Percentiles rank a stretch among this genome's conserved stretches.
Conservation (phyloP, 495 filamentous ascomycete genomes). For the Annulohypoxylon nitens region DNA sequence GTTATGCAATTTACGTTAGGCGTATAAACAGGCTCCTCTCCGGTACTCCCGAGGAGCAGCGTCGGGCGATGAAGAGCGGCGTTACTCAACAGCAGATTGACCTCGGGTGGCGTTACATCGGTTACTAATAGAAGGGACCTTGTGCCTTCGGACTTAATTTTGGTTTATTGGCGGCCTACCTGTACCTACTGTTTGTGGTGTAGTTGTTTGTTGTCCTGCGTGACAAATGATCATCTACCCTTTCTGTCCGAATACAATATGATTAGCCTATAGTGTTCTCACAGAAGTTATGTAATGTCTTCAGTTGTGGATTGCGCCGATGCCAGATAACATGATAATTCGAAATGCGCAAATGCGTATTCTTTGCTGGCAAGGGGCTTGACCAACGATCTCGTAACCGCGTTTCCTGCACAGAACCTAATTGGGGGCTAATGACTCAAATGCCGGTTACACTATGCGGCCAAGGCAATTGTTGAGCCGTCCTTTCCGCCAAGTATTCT, state of each 20-base stretch:
- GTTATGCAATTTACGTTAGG: conserved; percentile 1
- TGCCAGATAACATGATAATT: not conserved
- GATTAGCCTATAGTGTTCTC: too few species aligned
- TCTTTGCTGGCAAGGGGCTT: not conserved
- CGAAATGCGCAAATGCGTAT: not conserved
- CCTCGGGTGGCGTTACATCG: conserved; percentile 4
- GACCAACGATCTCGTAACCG: not conserved
- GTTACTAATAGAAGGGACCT: not conserved
- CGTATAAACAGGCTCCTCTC: not conserved
- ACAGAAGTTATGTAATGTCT: too few species aligned
- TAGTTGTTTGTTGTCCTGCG: not conserved
- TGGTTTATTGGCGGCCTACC: too few species aligned
- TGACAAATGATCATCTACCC: too few species aligned
- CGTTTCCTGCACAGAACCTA: not conserved
- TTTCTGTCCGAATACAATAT: too few species aligned
- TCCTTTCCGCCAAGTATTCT: not conserved
- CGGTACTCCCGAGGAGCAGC: not conserved
- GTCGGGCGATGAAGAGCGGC: conserved; percentile 10
- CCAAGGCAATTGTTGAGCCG: not conserved
- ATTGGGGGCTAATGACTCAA: not conserved
- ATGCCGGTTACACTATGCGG: not conserved
- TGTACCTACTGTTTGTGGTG: too few species aligned
- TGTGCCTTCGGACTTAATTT: too few species aligned
- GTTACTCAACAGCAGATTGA: conserved; percentile 14
- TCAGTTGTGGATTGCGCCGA: not conserved